A percentile compares a stretch with the other conserved stretches of the same genome.
phyloP scores from a whole-genome alignment of 2,329 filamentous ascomycete species.

The Aspergillus uvarum region DNA sequence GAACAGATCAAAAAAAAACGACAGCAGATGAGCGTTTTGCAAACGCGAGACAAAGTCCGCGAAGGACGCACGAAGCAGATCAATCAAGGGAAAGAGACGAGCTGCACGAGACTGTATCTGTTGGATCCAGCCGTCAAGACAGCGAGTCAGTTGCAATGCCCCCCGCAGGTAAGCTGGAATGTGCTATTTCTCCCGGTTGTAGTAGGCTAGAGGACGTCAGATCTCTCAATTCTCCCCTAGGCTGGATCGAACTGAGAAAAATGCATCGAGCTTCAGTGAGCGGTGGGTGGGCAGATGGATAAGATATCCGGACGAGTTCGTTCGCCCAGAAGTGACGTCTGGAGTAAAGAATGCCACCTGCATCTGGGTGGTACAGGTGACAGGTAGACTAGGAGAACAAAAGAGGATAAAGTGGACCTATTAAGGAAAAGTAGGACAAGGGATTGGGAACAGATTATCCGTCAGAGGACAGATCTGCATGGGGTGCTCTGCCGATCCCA shows the following conservation, averaged over 20 bases:
- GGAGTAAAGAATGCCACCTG: not conserved
- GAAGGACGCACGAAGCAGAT: not conserved
- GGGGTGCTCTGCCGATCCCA: not conserved
- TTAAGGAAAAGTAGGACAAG: not conserved
- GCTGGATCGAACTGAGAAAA: not conserved
- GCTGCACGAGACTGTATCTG: too few species aligned
- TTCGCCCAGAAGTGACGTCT: not conserved
- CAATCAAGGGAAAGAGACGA: not conserved
- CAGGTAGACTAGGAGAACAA: not conserved
- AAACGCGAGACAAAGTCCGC: not conserved
- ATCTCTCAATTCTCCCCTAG: not conserved
- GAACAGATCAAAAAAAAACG: too few species aligned
- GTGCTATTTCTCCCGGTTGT: not conserved
- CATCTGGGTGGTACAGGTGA: not conserved
- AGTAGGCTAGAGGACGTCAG: not conserved
- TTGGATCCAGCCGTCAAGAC: too few species aligned
- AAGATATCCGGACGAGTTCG: not conserved
- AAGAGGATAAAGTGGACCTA: conserved; percentile 3
- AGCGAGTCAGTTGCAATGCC: not conserved
- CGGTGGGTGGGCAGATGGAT: not conserved
- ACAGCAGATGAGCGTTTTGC: not conserved
- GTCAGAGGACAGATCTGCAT: not conserved
- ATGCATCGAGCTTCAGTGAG: not conserved
- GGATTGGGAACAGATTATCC: not conserved
- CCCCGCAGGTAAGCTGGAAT: not conserved